Evolutionary conservation across 2,329 filamentous ascomycete species (phyloP), one percentile per base, ranked within the genome.

Genomic region (Ophiostoma australiae): DNA sequence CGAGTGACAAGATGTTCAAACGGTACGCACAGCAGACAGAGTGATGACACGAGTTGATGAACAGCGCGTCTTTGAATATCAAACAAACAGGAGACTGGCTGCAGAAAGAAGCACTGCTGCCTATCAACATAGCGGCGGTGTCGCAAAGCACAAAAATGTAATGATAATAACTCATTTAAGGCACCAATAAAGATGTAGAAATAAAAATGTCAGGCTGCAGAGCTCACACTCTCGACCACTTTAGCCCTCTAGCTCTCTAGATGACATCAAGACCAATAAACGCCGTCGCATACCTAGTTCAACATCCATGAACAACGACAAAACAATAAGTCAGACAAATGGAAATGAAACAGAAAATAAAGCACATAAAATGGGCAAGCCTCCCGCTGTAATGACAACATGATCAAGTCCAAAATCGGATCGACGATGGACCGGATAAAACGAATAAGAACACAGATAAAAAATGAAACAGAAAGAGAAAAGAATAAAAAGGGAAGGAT

Each of bases 181-280:
- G 33, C 33, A 39, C 17, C 23, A 61, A 15, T 61, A 61, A 31
- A 61, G 20, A 37, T 35, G 31, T 41, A 41, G 39, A 41, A 41
- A 41, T 41, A 41, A 15, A 13, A 41, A 41, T 41, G 39, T 37
- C 33, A 66, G n/a, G 35, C 17, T 10, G 17, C 1, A 20, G 15
- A 13, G 23, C 27, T 17, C 27, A 35, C 15, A 31, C 58, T 27
- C 27, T 20, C 17, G 23, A 58, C 8, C 23, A 23, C 52, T 58
- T n/a, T 58, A 58, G 52, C 17, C 58, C 58, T 63, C 58, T 61
- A 23, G 13, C 6, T 13, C 39, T 41, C 10, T 41, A 41, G 39
- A 41, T 39, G 63, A 41, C 63, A 66, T n/a, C 63, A 39, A 37
- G 63, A 39, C 63, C 63, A 66, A 66, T 7, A 48, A 66, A 66